phyloP scores from a whole-genome alignment of 495 filamentous ascomycete genomes.

The Penicillium turbatum region DNA sequence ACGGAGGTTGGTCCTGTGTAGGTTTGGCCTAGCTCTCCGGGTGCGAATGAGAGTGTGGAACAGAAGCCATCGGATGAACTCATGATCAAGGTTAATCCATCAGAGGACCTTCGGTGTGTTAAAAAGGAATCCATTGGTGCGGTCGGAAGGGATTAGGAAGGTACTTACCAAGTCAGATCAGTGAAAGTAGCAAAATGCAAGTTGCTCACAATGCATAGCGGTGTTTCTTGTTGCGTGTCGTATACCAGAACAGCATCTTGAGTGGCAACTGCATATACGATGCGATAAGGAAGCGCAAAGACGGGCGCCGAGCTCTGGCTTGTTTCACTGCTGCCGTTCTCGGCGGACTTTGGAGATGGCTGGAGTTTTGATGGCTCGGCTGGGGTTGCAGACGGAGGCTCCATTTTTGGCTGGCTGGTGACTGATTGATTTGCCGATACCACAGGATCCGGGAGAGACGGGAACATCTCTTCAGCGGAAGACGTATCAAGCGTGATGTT shows the following conservation, averaged over 20 bases:
- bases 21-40: conserved; percentile 81
- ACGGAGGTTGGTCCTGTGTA: conserved; percentile 66
- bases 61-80: conserved; percentile 98
- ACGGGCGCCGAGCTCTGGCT: conserved; percentile 57
- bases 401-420: conserved; percentile 63
- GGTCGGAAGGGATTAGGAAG: conserved; percentile 17
- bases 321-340: conserved; percentile 47
- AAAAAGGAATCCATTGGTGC: conserved; percentile 7
- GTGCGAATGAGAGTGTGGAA: conserved; percentile 77
- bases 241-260: conserved; percentile 95
- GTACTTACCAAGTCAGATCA: conserved; percentile 82
- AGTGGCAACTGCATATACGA: conserved; percentile 95
- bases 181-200: conserved; percentile 96
- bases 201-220: conserved; percentile 90
- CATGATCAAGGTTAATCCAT: conserved; percentile 89
- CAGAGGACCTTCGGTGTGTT: conserved; percentile 69
- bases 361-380: conserved; percentile 42
- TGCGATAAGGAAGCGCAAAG: conserved; percentile 84
- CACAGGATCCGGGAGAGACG: conserved; percentile 76
- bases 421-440: conserved; percentile 51
- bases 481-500: conserved; percentile 94
- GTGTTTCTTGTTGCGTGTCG: conserved; percentile 94
- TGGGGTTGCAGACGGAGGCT: conserved; percentile 66
- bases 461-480: conserved; percentile 76
- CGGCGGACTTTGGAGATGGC: conserved; percentile 49